Conservation (phyloP, 768 basidiomycete genomes). For the Pholiota microspora region DNA sequence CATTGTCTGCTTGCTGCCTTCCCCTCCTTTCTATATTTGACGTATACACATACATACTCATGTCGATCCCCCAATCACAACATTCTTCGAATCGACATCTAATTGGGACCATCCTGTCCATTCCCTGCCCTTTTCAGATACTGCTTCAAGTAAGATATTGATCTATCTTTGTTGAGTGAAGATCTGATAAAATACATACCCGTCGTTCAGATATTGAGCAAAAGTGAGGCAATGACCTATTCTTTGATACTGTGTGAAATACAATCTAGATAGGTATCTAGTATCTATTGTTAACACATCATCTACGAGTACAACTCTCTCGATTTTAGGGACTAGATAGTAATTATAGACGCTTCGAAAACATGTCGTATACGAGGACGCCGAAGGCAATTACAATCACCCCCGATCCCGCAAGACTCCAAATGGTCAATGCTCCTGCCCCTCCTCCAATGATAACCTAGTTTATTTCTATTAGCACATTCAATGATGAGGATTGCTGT, state of each 20-base stretch:
- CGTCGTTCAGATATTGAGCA: too few relatives aligned
- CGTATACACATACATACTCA: constrained; percentile 16
- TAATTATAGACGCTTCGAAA: constrained; percentile 29
- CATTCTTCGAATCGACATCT: not conserved
- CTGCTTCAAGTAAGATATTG: not conserved
- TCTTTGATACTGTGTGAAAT: too few relatives aligned
- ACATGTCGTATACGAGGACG: constrained; percentile 73
- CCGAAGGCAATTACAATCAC: constrained; percentile 84
- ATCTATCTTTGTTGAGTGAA: too few relatives aligned
- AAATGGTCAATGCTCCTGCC: constrained; percentile 57
- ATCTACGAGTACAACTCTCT: not conserved
- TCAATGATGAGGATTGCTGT: not conserved
- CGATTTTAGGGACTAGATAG: not conserved
- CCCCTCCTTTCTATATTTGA: constrained; percentile 9
- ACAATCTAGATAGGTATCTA: not conserved
- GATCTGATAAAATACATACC: too few relatives aligned
- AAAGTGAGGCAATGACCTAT: too few relatives aligned
- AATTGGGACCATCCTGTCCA: not conserved
- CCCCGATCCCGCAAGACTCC: constrained; percentile 74
- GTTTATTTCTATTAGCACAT: not conserved
- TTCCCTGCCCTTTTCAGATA: not conserved
- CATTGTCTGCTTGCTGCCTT: constrained; percentile 12
- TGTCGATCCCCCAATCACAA: constrained; percentile 10
- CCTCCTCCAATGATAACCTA: constrained; percentile 61
- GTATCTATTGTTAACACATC: not conserved